These are phyloP conservation scores for Alnus glutinosa DNA, from an alignment of 306 rosid genomes.

Conservation along the genomic window DNA sequence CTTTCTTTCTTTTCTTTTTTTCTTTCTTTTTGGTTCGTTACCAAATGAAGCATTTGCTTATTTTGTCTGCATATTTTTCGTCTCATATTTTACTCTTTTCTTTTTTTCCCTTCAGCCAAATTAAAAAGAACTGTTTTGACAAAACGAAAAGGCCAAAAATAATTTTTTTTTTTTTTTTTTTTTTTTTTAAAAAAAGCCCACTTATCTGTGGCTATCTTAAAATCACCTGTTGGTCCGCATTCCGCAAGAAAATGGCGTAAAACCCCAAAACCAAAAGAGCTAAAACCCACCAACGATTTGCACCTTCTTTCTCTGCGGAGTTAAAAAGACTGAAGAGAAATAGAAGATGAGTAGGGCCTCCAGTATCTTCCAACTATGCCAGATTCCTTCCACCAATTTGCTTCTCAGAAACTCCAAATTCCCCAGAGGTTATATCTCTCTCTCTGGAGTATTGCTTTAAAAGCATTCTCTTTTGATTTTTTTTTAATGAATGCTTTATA, in stretches of 20 bases:
- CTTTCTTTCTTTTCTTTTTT: no score
- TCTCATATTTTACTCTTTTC: no score
- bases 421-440: conserved; percentile 42
- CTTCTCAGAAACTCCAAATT: conserved; percentile 33
- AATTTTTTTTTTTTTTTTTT: no score
- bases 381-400: conserved; percentile 43
- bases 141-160: no score
- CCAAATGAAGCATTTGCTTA: no score
- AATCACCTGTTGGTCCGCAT: background rate
- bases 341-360: conserved; percentile 54
- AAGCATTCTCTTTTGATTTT: background rate
- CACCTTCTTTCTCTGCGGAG: background rate
- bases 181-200: no score
- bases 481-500: background rate
- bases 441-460: background rate
- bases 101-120: no score
- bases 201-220: no score
- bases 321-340: background rate
- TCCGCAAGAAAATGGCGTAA: background rate
- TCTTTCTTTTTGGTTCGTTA: no score
- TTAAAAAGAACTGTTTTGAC: background rate
- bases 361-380: conserved; percentile 56
- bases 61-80: no score
- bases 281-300: conserved; percentile 4
- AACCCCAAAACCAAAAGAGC: background rate